These are phyloP conservation scores for Macrophomina tecta DNA, from an alignment of 2,329 filamentous ascomycete genomes.

Conservation along the genomic window DNA sequence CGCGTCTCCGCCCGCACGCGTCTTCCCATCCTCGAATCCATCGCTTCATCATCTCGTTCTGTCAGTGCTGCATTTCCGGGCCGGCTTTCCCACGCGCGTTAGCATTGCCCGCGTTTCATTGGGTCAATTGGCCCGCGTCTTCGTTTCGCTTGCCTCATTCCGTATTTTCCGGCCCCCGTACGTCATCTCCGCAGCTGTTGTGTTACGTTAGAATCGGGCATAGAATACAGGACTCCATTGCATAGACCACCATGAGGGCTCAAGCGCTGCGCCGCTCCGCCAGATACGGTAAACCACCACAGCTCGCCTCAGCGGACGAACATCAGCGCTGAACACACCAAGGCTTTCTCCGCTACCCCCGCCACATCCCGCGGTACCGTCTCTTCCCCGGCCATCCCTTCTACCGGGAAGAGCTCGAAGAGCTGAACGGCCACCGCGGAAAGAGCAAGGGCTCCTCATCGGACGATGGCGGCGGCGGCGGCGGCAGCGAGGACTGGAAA, in stretches of 20 bases:
- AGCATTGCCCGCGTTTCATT: neutral
- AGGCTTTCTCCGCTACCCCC: conserved; percentile 12
- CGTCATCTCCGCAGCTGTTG: neutral
- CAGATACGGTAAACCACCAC: conserved; percentile 21
- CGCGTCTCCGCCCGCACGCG: conserved; percentile 14
- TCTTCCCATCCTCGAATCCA: neutral
- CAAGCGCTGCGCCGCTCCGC: conserved; percentile 8
- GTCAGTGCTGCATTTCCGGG: neutral
- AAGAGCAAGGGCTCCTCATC: neutral
- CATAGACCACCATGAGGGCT: conserved; percentile 3
- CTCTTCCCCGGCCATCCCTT: conserved; percentile 5
- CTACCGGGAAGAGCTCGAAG: neutral
- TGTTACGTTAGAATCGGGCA: neutral
- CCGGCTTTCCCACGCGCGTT: neutral
- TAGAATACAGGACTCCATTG: neutral
- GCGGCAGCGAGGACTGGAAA: neutral
- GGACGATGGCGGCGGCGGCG: neutral
- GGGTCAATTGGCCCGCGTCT: neutral
- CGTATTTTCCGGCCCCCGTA: neutral
- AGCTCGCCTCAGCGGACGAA: conserved; percentile 2
- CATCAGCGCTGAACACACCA: conserved; percentile 5
- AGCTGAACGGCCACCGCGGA: neutral
- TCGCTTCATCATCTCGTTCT: neutral
- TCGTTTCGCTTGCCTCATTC: neutral
- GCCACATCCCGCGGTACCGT: conserved; percentile 12